Evolutionary conservation across 1,284 basidiomycete genomes (phyloP).

Genomic region (Vanrija sp.): DNA sequence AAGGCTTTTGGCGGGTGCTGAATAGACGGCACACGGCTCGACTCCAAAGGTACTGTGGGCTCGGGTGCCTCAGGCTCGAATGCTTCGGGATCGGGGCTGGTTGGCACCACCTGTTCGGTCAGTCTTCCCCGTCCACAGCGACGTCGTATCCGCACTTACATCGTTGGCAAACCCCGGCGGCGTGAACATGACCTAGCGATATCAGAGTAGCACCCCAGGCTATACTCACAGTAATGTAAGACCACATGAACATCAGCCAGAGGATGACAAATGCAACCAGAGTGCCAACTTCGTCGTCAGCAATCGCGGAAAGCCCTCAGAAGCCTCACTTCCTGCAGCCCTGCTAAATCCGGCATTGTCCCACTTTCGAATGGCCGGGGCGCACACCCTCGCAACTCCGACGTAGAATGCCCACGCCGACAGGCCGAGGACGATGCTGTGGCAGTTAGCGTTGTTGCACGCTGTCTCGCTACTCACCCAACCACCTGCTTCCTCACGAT

Average conservation of each 20-base stretch:
- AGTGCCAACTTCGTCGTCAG: slow-evolving; percentile 54
- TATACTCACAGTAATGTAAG: slow-evolving; percentile 60
- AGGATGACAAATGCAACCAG: slow-evolving; percentile 60
- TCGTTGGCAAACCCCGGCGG: slow-evolving; percentile 66
- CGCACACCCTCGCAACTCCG: slow-evolving; percentile 62
- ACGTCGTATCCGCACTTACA: slow-evolving; percentile 50
- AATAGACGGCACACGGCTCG: neutral
- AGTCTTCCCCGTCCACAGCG: too few relatives aligned
- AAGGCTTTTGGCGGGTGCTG: neutral
- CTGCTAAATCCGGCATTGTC: slow-evolving; percentile 52
- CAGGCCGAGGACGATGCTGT: slow-evolving; percentile 35
- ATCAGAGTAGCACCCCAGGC: neutral
- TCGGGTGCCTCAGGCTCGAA: too few relatives aligned
- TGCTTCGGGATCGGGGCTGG: neutral
- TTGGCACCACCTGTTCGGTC: slow-evolving; percentile 4
- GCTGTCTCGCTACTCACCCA: neutral
- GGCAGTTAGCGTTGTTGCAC: neutral
- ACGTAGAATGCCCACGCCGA: slow-evolving; percentile 58
- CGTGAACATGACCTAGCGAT: slow-evolving; percentile 56
- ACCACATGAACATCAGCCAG: slow-evolving; percentile 67
- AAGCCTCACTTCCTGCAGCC: slow-evolving; percentile 58
- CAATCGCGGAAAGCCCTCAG: neutral
- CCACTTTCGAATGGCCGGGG: slow-evolving; percentile 58
- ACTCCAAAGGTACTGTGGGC: neutral
- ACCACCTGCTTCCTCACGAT: slow-evolving; percentile 10